Evolutionary conservation across 352 stramenopile genomes (phyloP).

Genomic region (Vaucheria bursata): DNA sequence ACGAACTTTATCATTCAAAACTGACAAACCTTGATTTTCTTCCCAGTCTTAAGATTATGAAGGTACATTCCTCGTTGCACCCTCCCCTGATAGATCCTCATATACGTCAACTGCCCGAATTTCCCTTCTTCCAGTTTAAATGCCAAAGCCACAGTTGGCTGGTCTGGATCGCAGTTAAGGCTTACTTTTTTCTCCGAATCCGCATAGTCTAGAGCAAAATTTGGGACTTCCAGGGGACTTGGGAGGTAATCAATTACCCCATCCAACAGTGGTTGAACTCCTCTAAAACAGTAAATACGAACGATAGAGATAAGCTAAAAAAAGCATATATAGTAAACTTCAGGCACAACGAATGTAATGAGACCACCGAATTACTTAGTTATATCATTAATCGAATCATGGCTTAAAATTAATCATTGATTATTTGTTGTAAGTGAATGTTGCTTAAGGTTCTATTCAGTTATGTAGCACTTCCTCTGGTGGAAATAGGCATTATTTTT

Average conservation of each 20-base stretch:
- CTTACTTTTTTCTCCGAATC: conserved; percentile 75
- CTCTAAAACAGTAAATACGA: conserved; percentile 88
- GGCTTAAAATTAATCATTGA: no score
- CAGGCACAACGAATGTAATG: no score
- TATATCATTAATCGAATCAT: no score
- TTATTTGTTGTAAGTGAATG: no score
- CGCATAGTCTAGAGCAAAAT: conserved; percentile 86
- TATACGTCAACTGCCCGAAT: conserved; percentile 98
- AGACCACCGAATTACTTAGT: no score
- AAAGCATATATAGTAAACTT: neutral
- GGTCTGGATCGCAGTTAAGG: conserved; percentile 70
- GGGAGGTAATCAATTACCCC: conserved; percentile 94
- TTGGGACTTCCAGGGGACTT: conserved; percentile 80
- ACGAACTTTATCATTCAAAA: no score
- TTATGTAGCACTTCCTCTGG: conserved; percentile 75
- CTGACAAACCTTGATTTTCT: conserved; percentile 68
- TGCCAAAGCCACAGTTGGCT: conserved; percentile 87
- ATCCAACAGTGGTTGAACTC: conserved; percentile 89
- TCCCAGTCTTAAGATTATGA: conserved; percentile 68
- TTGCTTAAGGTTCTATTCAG: neutral
- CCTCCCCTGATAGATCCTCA: conserved; percentile 66
- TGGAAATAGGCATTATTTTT: no score
- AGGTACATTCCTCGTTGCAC: conserved; percentile 73
- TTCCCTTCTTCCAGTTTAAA: conserved; percentile 99
- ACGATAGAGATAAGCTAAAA: conserved; percentile 67